phyloP scores from a whole-genome alignment of 2,329 filamentous ascomycete species.

The Ceratocystiopsis brevicomis region DNA sequence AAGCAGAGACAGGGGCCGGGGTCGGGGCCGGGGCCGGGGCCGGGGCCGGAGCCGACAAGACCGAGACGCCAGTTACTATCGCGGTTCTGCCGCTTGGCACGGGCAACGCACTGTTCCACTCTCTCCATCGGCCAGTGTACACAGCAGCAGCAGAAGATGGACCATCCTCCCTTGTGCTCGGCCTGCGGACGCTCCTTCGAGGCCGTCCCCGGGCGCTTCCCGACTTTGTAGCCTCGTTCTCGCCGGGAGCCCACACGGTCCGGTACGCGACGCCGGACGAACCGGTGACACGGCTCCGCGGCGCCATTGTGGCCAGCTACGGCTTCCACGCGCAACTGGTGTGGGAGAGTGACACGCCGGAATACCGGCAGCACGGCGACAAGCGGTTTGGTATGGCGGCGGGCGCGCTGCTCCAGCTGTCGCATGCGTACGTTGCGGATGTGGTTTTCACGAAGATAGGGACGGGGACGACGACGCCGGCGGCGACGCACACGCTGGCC shows the following conservation, averaged over 20 bases:
- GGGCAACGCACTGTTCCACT: conserved; percentile 46
- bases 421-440: conserved; percentile 29
- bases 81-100: conserved; percentile 43
- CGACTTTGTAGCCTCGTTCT: conserved; percentile 42
- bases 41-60: conserved; percentile 9
- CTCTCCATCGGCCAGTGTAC: conserved; percentile 39
- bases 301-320: conserved; percentile 70
- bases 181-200: conserved; percentile 38
- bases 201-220: conserved; percentile 38
- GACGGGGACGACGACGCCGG: conserved; percentile 1
- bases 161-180: conserved; percentile 29
- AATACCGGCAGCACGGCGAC: conserved; percentile 57
- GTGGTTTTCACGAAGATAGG: conserved; percentile 17
- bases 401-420: conserved; percentile 44
- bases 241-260: conserved; percentile 33
- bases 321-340: conserved; percentile 79
- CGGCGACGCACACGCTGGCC: neutral
- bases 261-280: conserved; percentile 10
- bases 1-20: neutral
- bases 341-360: conserved; percentile 72
- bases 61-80: conserved; percentile 22
- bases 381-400: conserved; percentile 76
- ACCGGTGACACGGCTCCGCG: conserved; percentile 31
- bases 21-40: neutral
- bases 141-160: conserved; percentile 11